A percentile compares a stretch with the other conserved stretches of the same genome.
Conservation (phyloP, 768 basidiomycete species). For the Boletus reticuloceps region DNA sequence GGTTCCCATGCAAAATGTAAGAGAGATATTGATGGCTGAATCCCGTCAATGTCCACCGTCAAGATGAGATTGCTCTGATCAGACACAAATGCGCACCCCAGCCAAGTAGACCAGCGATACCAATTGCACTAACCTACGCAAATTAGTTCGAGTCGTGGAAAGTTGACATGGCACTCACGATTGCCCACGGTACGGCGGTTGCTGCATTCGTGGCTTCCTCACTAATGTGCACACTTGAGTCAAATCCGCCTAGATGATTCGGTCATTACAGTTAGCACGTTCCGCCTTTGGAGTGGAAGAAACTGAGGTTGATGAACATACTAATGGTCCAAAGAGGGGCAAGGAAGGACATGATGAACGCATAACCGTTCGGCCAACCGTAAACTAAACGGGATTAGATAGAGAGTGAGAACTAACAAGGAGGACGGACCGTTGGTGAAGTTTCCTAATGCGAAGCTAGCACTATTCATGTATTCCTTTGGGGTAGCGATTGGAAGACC, state of each 20-base stretch:
- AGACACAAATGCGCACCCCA: constrained; percentile 32
- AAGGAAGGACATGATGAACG: constrained; percentile 50
- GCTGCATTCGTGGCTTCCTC: constrained; percentile 56
- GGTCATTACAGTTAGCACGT: neutral
- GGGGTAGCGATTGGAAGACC: constrained; percentile 66
- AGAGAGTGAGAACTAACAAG: neutral
- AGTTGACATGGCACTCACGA: constrained; percentile 30
- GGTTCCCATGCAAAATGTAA: constrained; percentile 59
- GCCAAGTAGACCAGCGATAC: constrained; percentile 45
- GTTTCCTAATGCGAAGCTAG: constrained; percentile 59
- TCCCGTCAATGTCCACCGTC: neutral
- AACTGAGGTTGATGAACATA: constrained; percentile 21
- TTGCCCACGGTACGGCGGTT: constrained; percentile 56
- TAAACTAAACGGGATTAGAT: constrained; percentile 26
- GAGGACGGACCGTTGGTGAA: constrained; percentile 53
- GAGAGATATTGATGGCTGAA: constrained; percentile 48
- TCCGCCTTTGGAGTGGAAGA: neutral
- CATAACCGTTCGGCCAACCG: constrained; percentile 48
- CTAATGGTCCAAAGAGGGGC: constrained; percentile 49
- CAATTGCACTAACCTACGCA: constrained; percentile 34
- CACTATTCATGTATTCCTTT: constrained; percentile 53
- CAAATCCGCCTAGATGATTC: constrained; percentile 38
- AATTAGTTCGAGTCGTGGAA: constrained; percentile 1
- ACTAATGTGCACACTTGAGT: constrained; percentile 52
- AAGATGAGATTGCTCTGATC: neutral